Base-by-base conservation (phyloP, 208 protist genomes). In the Trypanosomatidae sp. region DNA sequence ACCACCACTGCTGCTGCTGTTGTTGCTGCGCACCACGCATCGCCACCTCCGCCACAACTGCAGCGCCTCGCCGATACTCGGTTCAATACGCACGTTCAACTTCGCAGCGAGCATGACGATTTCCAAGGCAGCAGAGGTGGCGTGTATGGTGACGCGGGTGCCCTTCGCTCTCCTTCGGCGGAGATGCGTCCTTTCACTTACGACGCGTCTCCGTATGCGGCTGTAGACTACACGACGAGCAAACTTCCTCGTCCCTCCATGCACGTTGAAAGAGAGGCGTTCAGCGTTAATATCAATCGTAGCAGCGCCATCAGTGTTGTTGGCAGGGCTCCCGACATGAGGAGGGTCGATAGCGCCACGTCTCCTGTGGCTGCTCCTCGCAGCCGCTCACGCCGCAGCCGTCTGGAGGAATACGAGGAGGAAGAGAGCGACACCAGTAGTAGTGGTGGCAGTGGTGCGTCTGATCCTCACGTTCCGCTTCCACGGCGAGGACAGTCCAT, bases 171-270 rank as follows among this genome's bases (percentile, higher is more conserved):
- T 43, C 28, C 13, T 2, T 71, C 68, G 1, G 39, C 53, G 25
- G 68, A 64, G n/a, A 50, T 53, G 41, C 28, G 28, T 55, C 62
- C 64, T 25, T 59, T 41, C 70, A n/a, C 33, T 30, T 76, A 73
- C 60, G 76, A 80, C 62, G 52, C 70, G 5, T 80, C 70, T 7
- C 76, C 76, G 7, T 75, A 65, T 41, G 50, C 76, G 0, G 70
- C 76, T 0, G 70, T 80, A 28, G 76, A 44, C 12, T 73, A 80
- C 59, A 65, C 76, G 5, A 69, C 36, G 30, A 59, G 77, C 71
- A 77, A 74, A 30, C 3, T 69, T 17, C 71, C 72, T 0, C 71
- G 72, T 12, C 1, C 66, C 46, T 59, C 70, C 46, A 1, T 7
- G 13, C 15, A 25, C 6, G 1, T 66, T 10, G 62, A 66, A 4